These are phyloP conservation scores for Ocimum tenuiflorum DNA, from an alignment of 257 asterid species.

Conservation along the genomic window DNA sequence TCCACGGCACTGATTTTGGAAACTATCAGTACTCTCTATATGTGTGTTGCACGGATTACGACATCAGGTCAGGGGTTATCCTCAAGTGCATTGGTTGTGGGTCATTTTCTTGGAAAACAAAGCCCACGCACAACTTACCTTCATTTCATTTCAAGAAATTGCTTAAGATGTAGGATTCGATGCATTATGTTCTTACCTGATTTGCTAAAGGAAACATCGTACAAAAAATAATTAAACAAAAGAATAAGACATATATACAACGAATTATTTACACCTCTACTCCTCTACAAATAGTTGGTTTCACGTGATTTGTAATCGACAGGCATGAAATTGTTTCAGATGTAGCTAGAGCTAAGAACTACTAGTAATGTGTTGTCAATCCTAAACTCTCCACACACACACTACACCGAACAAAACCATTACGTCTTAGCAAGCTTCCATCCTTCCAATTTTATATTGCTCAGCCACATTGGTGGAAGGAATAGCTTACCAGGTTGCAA, in stretches of 20 bases:
- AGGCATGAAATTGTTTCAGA: background rate
- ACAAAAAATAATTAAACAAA: background rate
- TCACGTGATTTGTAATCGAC: too few relatives aligned
- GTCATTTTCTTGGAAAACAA: too few relatives aligned
- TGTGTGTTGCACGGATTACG: too few relatives aligned
- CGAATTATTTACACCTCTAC: background rate
- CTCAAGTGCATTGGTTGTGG: too few relatives aligned
- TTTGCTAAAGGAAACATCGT: too few relatives aligned
- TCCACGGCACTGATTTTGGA: too few relatives aligned
- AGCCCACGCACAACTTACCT: too few relatives aligned
- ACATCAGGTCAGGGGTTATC: too few relatives aligned
- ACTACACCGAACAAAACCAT: background rate
- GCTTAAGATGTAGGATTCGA: too few relatives aligned
- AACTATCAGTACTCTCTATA: too few relatives aligned
- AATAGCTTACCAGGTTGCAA: slow-evolving; percentile 40
- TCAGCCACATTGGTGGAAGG: slow-evolving; percentile 43
- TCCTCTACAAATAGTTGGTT: background rate
- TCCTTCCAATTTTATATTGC: slow-evolving; percentile 39
- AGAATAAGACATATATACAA: background rate
- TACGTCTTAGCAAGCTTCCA: slow-evolving; percentile 27
- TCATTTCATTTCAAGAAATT: too few relatives aligned
- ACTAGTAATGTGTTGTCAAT: background rate
- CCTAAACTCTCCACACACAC: background rate
- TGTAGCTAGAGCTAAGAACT: background rate
- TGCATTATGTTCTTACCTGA: background rate